phyloP scores from a whole-genome alignment of 108 stramenopile genomes.

The Fragilaria crotonensis region DNA sequence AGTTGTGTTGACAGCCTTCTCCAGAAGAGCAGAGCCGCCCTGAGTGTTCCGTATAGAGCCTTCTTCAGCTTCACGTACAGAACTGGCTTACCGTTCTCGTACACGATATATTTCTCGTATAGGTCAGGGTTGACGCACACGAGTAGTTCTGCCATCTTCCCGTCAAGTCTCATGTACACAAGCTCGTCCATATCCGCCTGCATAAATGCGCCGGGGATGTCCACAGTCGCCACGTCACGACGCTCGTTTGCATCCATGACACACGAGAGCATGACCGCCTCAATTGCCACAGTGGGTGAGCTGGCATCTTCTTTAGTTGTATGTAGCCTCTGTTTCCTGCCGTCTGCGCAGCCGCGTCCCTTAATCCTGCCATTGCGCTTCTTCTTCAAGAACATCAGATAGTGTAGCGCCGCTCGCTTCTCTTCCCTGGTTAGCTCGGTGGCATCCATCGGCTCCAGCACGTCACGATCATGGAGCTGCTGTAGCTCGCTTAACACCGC shows the following conservation, averaged over 20 bases:
- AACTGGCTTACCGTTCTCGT: constrained; percentile 3
- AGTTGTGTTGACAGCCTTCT: constrained; percentile 8
- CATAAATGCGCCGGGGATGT: constrained; percentile 42
- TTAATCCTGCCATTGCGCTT: constrained; percentile 33
- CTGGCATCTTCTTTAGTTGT: constrained; percentile 25
- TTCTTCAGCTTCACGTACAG: constrained; percentile 15
- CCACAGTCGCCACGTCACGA: constrained; percentile 17
- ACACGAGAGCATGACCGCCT: constrained; percentile 22
- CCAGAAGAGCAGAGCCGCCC: constrained; percentile 21
- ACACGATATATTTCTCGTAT: neutral
- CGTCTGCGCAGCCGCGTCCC: constrained; percentile 27
- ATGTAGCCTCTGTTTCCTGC: constrained; percentile 24
- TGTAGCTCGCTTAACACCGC: constrained; percentile 29
- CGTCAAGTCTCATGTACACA: constrained; percentile 3
- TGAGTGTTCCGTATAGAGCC: constrained; percentile 27
- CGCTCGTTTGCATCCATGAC: constrained; percentile 29
- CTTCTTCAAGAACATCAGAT: constrained; percentile 39
- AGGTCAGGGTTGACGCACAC: constrained; percentile 2
- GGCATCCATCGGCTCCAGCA: constrained; percentile 17
- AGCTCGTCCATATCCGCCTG: constrained; percentile 21
- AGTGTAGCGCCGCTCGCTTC: constrained; percentile 13
- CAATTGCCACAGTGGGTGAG: constrained; percentile 22
- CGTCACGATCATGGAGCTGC: constrained; percentile 26
- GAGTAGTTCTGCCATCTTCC: constrained; percentile 7
- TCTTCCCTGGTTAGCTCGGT: constrained; percentile 4